phyloP scores from a whole-genome alignment of 345 rosid species.

The Cardamine occulta region DNA sequence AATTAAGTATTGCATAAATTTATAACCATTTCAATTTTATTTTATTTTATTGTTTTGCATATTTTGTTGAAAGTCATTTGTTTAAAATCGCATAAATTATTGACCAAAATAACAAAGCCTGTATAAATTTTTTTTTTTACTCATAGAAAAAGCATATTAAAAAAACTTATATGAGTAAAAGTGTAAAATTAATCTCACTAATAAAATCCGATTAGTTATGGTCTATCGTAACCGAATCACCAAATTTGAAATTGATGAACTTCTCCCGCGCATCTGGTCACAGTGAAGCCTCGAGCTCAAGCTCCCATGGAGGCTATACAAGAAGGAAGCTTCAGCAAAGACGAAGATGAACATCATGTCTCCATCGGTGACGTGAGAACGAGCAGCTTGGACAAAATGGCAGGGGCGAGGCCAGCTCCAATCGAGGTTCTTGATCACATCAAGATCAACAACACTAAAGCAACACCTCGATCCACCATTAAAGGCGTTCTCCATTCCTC shows the following conservation, averaged over 20 bases:
- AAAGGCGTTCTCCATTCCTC: conserved; percentile 50
- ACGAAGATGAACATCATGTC: conserved; percentile 12
- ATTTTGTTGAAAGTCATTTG: background rate
- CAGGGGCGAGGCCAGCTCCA: conserved; percentile 51
- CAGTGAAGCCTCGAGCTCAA: conserved; percentile 44
- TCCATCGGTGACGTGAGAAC: background rate
- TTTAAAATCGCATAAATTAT: too few relatives aligned
- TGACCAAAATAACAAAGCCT: too few relatives aligned
- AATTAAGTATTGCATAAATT: background rate
- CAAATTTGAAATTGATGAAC: background rate
- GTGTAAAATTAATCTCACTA: background rate
- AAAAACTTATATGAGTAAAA: too few relatives aligned
- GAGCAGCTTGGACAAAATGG: conserved; percentile 16
- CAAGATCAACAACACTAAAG: conserved; percentile 52
- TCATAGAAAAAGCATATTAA: too few relatives aligned
- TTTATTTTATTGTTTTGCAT: background rate
- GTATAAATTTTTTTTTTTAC: too few relatives aligned
- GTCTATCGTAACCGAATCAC: background rate
- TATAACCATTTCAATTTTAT: background rate
- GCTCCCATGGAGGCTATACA: conserved; percentile 57
- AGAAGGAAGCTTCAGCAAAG: conserved; percentile 47
- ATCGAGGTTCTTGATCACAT: conserved; percentile 52
- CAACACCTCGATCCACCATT: conserved; percentile 67
- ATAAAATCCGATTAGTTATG: background rate
- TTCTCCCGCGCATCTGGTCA: background rate